Percentiles rank a stretch among this genome's conserved stretches.
Conservation (phyloP, 768 basidiomycete species). For the Paxillus rubicundulus region DNA sequence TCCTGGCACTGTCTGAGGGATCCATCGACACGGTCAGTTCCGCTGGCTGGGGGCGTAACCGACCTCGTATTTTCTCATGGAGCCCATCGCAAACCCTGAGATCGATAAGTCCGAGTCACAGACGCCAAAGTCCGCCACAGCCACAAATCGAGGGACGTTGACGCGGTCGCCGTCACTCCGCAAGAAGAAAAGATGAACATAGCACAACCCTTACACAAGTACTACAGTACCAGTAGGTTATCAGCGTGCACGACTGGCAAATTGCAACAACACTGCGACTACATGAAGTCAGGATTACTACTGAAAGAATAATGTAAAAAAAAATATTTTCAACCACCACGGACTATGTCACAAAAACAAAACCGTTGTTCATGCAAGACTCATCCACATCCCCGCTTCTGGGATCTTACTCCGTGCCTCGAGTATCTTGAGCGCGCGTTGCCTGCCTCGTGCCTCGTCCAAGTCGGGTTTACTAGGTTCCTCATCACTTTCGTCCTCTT, state of each 20-base stretch:
- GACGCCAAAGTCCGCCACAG: too few species aligned
- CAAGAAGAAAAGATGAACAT: neutral
- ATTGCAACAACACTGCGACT: constrained; percentile 24
- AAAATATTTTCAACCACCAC: constrained; percentile 9
- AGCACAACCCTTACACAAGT: neutral
- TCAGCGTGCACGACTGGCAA: constrained; percentile 14
- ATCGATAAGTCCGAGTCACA: neutral
- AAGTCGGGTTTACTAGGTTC: constrained; percentile 20
- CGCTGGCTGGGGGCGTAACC: neutral
- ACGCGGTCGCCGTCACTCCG: too few species aligned
- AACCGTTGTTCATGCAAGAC: constrained; percentile 48
- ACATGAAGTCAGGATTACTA: constrained; percentile 30
- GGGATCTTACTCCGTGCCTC: constrained; percentile 68
- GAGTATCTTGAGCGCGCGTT: constrained; percentile 65
- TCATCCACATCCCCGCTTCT: constrained; percentile 77
- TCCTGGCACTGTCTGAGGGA: constrained; percentile 7
- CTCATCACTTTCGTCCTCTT: constrained; percentile 33
- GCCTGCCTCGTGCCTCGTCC: constrained; percentile 46
- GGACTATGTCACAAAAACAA: constrained; percentile 11
- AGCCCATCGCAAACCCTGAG: neutral
- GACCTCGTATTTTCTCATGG: constrained; percentile 16
- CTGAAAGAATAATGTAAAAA: constrained; percentile 31
- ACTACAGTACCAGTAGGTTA: constrained; percentile 5
- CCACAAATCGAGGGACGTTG: too few species aligned
- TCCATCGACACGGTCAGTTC: neutral